phyloP scores from a whole-genome alignment of 495 filamentous ascomycete species.

The Barbatosphaeria neglecta region DNA sequence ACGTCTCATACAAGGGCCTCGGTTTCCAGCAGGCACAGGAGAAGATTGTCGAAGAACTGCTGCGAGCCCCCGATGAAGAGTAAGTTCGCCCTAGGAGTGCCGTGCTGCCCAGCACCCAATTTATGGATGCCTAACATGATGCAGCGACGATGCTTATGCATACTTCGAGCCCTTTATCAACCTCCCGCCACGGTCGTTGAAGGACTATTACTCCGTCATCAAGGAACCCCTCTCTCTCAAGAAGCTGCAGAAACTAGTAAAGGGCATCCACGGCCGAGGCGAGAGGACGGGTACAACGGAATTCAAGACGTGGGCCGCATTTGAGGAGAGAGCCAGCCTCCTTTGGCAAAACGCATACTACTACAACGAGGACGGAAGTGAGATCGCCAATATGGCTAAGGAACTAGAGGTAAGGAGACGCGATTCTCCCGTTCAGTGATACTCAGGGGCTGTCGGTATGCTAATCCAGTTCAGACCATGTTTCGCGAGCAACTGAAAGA shows the following conservation, averaged over 20 bases:
- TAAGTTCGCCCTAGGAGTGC: constrained; percentile 24
- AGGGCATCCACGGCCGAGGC: constrained; percentile 53
- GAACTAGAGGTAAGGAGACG: constrained; percentile 53
- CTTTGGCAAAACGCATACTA: constrained; percentile 79
- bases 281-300: constrained; percentile 53
- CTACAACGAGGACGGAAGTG: constrained; percentile 83
- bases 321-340: constrained; percentile 63
- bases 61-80: constrained; percentile 50
- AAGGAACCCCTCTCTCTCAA: constrained; percentile 60
- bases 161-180: constrained; percentile 56
- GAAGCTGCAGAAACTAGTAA: constrained; percentile 57
- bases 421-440: neutral
- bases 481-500: constrained; percentile 55
- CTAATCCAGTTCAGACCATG: constrained; percentile 33
- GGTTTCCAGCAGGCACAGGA: constrained; percentile 73
- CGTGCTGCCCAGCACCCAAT: neutral
- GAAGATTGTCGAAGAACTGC: constrained; percentile 59
- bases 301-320: constrained; percentile 66
- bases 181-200: constrained; percentile 47
- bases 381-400: constrained; percentile 58
- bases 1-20: constrained; percentile 47
- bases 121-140: constrained; percentile 8
- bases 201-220: constrained; percentile 71
- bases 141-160: constrained; percentile 33
- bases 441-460: neutral